These are phyloP conservation scores for Pisolithus thermaeus DNA, from an alignment of 1,284 basidiomycete genomes.

Conservation along the genomic window DNA sequence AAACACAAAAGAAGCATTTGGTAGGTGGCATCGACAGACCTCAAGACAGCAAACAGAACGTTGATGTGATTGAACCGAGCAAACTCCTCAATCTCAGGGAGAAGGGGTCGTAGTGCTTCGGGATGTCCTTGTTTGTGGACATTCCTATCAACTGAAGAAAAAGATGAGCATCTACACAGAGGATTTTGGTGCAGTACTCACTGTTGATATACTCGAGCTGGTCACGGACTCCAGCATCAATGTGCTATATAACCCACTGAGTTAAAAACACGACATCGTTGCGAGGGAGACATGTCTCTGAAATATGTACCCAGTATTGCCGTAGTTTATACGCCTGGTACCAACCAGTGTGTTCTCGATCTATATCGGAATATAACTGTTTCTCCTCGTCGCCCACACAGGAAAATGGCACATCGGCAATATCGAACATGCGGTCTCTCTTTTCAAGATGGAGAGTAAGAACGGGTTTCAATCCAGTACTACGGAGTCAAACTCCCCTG, in stretches of 20 bases:
- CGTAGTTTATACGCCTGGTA: constrained; percentile 57
- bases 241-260: constrained; percentile 38
- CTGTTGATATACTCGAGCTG: constrained; percentile 56
- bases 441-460: constrained; percentile 14
- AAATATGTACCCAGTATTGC: constrained; percentile 44
- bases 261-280: background rate
- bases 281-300: background rate
- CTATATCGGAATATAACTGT: constrained; percentile 36
- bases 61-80: constrained; percentile 45
- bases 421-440: constrained; percentile 54
- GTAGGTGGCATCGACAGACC: constrained; percentile 24
- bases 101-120: constrained; percentile 43
- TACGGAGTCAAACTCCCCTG: constrained; percentile 31
- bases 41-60: constrained; percentile 44
- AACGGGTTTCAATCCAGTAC: background rate
- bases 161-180: constrained; percentile 26
- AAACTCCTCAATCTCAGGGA: constrained; percentile 55
- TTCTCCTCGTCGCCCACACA: constrained; percentile 55
- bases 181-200: constrained; percentile 20
- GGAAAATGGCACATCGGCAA: constrained; percentile 56
- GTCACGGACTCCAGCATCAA: constrained; percentile 51
- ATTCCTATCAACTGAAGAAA: constrained; percentile 40
- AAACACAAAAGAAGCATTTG: background rate
- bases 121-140: constrained; percentile 43
- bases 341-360: constrained; percentile 43